These are phyloP conservation scores for Pyrenochaeta sp. DNA, from an alignment of 2,329 filamentous ascomycete genomes.

Conservation along the genomic window DNA sequence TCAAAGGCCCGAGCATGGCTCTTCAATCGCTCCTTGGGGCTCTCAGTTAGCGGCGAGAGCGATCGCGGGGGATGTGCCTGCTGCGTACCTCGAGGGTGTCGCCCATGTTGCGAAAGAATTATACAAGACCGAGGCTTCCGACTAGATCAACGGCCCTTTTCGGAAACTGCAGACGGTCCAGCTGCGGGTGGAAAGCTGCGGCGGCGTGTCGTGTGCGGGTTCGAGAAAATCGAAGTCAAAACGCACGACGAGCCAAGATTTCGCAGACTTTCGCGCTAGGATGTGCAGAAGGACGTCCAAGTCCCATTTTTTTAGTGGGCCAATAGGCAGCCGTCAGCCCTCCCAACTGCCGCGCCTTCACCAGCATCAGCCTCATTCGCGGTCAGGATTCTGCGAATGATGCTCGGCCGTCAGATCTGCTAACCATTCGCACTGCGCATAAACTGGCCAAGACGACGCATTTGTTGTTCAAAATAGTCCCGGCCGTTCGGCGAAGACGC, in stretches of 20 bases:
- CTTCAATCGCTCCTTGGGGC: constrained; percentile 60
- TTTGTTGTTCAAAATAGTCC: constrained; percentile 21
- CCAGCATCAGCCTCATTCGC: constrained; percentile 25
- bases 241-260: constrained; percentile 27
- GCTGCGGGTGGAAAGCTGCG: constrained; percentile 17
- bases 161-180: constrained; percentile 6
- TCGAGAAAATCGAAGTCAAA: constrained; percentile 30
- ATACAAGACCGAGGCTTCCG: not conserved
- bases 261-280: constrained; percentile 31
- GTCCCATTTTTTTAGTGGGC: constrained; percentile 15
- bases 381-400: constrained; percentile 7
- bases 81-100: constrained; percentile 54
- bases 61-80: constrained; percentile 26
- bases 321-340: constrained; percentile 15
- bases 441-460: constrained; percentile 18
- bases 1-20: constrained; percentile 79
- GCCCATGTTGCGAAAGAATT: constrained; percentile 37
- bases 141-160: not conserved
- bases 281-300: constrained; percentile 3
- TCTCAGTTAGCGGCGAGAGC: constrained; percentile 37
- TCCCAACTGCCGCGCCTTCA: constrained; percentile 15
- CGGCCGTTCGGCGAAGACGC: constrained; percentile 19
- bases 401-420: constrained; percentile 25
- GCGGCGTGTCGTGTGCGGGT: constrained; percentile 39
- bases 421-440: constrained; percentile 16